These are phyloP conservation scores for Rutstroemia sp. DNA, from an alignment of 2,329 filamentous ascomycete species.

Conservation along the genomic window DNA sequence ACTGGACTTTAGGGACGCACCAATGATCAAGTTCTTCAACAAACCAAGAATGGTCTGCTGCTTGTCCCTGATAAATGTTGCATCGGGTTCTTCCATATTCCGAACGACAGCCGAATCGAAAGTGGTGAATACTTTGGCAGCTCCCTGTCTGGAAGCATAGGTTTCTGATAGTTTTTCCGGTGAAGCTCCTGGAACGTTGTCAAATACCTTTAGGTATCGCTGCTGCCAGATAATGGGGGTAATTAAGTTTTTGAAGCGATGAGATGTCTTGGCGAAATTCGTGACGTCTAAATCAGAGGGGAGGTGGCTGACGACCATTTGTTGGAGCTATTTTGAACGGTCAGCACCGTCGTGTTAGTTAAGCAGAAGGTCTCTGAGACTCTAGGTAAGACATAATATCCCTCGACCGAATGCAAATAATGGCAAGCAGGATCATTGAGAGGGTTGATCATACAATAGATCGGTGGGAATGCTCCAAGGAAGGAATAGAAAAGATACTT, in stretches of 20 bases:
- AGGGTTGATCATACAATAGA: too few relatives aligned
- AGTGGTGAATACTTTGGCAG: conserved; percentile 22
- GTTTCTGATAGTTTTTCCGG: too few relatives aligned
- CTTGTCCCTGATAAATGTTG: conserved; percentile 22
- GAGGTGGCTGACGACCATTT: conserved; percentile 23
- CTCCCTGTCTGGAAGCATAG: conserved; percentile 31
- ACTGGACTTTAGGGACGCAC: conserved; percentile 27
- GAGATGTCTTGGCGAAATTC: not conserved
- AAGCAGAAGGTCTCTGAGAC: not conserved
- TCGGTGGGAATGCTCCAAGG: not conserved
- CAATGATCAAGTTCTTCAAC: conserved; percentile 36
- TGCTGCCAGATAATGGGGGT: too few relatives aligned
- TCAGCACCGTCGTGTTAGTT: not conserved
- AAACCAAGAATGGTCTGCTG: conserved; percentile 29
- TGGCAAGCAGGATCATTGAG: not conserved
- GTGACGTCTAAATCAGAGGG: conserved; percentile 35
- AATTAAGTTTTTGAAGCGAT: too few relatives aligned
- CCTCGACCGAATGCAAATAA: too few relatives aligned
- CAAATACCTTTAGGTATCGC: too few relatives aligned
- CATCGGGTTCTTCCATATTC: not conserved
- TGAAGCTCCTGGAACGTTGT: too few relatives aligned
- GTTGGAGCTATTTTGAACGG: conserved; percentile 22
- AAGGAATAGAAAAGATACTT: not conserved
- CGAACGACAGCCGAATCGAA: conserved; percentile 1
- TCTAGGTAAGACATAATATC: not conserved